Conservation (phyloP, 2,329 filamentous ascomycete species). For the Ceratocystis cacaofunesta region DNA sequence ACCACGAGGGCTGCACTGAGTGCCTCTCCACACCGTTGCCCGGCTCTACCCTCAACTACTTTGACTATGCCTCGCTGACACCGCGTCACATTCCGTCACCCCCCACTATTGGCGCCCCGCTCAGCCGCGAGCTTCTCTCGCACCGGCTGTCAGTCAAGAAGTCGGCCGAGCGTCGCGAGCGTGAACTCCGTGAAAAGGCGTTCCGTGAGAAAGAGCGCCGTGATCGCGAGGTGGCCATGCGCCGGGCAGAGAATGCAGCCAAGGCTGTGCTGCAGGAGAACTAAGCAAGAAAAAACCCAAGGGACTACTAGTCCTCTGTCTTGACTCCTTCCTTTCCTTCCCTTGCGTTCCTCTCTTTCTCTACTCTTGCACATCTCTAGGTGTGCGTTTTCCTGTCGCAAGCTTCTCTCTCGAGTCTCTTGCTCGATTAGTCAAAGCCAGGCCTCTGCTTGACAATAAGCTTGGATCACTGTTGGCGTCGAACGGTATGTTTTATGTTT, state of each 20-base stretch:
- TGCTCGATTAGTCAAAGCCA: background rate
- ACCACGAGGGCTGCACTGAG: conserved; percentile 35
- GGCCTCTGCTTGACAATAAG: background rate
- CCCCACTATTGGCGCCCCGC: background rate
- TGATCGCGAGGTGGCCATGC: conserved; percentile 8
- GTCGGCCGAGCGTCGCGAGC: conserved; percentile 5
- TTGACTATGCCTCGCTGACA: conserved; percentile 11
- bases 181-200: conserved; percentile 7
- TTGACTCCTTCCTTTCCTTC: background rate
- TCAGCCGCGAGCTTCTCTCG: background rate
- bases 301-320: background rate
- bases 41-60: conserved; percentile 11
- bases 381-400: background rate
- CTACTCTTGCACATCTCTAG: background rate
- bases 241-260: conserved; percentile 6
- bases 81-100: conserved; percentile 7
- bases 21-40: conserved; percentile 23
- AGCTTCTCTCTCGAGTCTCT: background rate
- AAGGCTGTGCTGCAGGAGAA: background rate
- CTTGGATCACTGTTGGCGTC: background rate
- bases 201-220: conserved; percentile 8
- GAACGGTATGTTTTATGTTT: background rate
- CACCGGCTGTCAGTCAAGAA: conserved; percentile 3
- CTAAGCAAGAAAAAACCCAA: background rate
- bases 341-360: background rate